Conservation (phyloP, 768 basidiomycete genomes). For the Agaricus subrufescens region DNA sequence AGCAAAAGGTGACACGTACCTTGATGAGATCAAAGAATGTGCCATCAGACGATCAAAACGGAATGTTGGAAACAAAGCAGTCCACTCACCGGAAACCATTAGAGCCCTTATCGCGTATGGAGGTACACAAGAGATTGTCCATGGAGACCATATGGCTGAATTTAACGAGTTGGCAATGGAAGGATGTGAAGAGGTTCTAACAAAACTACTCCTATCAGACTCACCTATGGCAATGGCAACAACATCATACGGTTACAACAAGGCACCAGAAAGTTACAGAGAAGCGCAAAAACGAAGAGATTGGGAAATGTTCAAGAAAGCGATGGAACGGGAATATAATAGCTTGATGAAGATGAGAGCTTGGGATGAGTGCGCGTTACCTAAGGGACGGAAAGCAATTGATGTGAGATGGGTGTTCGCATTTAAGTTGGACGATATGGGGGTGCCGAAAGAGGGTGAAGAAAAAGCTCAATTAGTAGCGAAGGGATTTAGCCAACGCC, state of each 20-base stretch:
- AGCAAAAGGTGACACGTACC: too few relatives aligned
- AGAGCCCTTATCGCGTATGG: too few relatives aligned
- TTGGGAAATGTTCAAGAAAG: conserved; percentile 17
- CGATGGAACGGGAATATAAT: conserved; percentile 18
- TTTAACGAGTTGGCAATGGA: too few relatives aligned
- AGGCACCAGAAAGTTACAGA: neutral
- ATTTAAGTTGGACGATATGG: conserved; percentile 1
- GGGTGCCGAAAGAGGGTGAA: neutral
- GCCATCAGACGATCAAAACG: too few relatives aligned
- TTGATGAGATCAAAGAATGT: too few relatives aligned
- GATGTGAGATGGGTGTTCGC: conserved; percentile 1
- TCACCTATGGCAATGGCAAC: too few relatives aligned
- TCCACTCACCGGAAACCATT: too few relatives aligned
- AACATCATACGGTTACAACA: neutral
- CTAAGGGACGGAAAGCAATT: neutral
- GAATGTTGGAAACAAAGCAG: too few relatives aligned
- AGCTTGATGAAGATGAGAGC: conserved; percentile 18
- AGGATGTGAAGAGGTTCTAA: too few relatives aligned
- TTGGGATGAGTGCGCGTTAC: conserved; percentile 17
- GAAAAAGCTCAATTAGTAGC: conserved; percentile 29
- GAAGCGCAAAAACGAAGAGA: neutral
- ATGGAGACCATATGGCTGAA: too few relatives aligned
- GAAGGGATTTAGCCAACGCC: conserved; percentile 33
- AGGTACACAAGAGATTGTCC: too few relatives aligned
- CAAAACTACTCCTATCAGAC: too few relatives aligned